A percentile compares a stretch with the other conserved stretches of the same genome.
phyloP scores from a whole-genome alignment of 257 asterid species.

The Pogostemon cablin region DNA sequence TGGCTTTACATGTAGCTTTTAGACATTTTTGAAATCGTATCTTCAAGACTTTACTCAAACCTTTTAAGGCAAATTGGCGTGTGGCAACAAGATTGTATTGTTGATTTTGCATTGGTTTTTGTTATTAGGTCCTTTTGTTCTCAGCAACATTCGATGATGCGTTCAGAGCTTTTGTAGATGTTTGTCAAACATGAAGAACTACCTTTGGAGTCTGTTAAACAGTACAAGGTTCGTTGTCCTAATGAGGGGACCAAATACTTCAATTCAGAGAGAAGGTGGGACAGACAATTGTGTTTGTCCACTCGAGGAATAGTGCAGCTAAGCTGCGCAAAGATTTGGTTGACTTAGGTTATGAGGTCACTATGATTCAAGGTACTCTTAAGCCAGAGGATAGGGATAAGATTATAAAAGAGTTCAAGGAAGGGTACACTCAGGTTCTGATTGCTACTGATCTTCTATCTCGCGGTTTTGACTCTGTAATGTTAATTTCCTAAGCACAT shows the following conservation, averaged over 20 bases:
- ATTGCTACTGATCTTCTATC: constrained; percentile 93
- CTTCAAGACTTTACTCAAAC: background rate
- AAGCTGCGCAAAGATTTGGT: constrained; percentile 61
- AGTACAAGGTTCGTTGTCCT: constrained; percentile 80
- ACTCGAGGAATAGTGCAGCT: constrained; percentile 53
- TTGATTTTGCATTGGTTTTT: constrained; percentile 26
- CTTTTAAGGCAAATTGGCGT: constrained; percentile 16
- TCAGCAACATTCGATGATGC: constrained; percentile 74
- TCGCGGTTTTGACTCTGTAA: constrained; percentile 79
- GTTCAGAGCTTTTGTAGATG: constrained; percentile 77
- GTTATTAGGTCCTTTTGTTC: constrained; percentile 55
- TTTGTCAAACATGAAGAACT: constrained; percentile 59
- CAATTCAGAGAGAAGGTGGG: constrained; percentile 88
- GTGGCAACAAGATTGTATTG: background rate
- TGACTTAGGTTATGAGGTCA: constrained; percentile 74
- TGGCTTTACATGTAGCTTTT: background rate
- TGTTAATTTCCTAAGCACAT: background rate
- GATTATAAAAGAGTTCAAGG: constrained; percentile 81
- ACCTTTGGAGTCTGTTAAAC: constrained; percentile 52
- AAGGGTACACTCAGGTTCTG: constrained; percentile 87
- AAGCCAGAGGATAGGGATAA: constrained; percentile 68
- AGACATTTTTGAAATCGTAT: constrained; percentile 3
- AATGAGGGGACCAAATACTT: constrained; percentile 88
- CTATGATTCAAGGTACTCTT: constrained; percentile 89
- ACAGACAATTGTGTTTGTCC: constrained; percentile 82